phyloP scores from a whole-genome alignment of 306 rosid genomes.

The Castanea mollissima region DNA sequence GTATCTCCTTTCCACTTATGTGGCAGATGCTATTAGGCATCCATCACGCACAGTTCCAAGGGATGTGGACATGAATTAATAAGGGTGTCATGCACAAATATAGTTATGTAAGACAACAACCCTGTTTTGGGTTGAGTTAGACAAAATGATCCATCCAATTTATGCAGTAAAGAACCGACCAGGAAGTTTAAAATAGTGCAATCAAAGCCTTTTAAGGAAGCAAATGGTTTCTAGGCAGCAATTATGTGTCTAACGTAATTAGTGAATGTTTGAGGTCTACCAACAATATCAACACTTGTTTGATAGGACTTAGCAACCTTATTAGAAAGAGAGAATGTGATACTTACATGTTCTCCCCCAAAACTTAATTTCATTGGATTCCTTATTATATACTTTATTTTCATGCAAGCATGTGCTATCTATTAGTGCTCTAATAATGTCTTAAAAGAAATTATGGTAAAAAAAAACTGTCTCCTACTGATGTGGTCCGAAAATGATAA shows the following conservation, averaged over 20 bases:
- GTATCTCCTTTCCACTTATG: too few relatives aligned
- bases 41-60: too few relatives aligned
- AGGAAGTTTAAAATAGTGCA: constrained; percentile 32
- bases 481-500: constrained; percentile 34
- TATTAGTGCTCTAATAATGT: constrained; percentile 45
- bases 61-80: neutral
- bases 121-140: neutral
- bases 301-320: constrained; percentile 37
- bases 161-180: constrained; percentile 45
- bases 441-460: constrained; percentile 34
- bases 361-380: constrained; percentile 20
- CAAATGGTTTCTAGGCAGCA: constrained; percentile 41
- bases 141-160: constrained; percentile 12
- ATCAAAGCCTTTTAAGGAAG: constrained; percentile 60
- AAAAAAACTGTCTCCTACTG: constrained; percentile 34
- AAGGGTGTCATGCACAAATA: neutral
- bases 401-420: constrained; percentile 71
- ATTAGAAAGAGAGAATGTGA: constrained; percentile 28
- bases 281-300: constrained; percentile 52
- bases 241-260: constrained; percentile 25
- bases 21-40: too few relatives aligned
- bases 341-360: constrained; percentile 8
- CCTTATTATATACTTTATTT: constrained; percentile 18
- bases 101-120: constrained; percentile 9
- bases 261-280: constrained; percentile 53